Percentiles rank a stretch among this genome's conserved stretches.
These are phyloP conservation scores for Dillenia turbinata DNA, from an alignment of 164 flowering plant species.

Conservation along the genomic window DNA sequence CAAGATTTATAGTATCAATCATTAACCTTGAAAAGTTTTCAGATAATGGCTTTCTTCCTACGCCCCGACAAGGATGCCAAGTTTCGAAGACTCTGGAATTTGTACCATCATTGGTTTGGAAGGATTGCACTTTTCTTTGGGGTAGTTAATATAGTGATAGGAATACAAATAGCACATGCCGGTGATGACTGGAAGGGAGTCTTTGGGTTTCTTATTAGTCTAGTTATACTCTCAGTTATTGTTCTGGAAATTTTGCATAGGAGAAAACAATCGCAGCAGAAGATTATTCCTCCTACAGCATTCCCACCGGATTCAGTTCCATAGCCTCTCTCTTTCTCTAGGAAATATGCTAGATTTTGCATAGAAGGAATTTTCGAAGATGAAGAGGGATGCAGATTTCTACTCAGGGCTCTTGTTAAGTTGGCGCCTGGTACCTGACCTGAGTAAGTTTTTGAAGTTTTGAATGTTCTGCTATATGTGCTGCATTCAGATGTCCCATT, in stretches of 20 bases:
- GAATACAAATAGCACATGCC: conserved; percentile 45
- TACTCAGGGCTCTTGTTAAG: no score
- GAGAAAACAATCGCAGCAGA: conserved; percentile 24
- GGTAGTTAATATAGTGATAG: conserved; percentile 56
- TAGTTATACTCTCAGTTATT: conserved; percentile 35
- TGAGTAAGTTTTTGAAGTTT: no score
- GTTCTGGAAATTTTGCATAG: conserved; percentile 46
- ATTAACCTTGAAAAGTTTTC: conserved; percentile 10
- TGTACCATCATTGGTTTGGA: conserved; percentile 74
- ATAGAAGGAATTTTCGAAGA: no score
- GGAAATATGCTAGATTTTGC: no score
- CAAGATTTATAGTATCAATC: not conserved
- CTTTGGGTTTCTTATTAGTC: conserved; percentile 56
- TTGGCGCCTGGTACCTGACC: no score
- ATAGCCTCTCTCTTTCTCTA: not conserved
- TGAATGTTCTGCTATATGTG: no score
- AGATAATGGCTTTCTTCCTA: conserved; percentile 66
- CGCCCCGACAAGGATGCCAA: conserved; percentile 62
- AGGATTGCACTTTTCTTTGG: conserved; percentile 65
- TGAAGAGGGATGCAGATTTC: no score
- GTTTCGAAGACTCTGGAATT: conserved; percentile 66
- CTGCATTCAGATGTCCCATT: no score
- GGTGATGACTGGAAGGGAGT: conserved; percentile 56
- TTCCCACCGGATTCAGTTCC: conserved; percentile 34
- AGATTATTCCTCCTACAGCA: conserved; percentile 22